Percentiles rank a stretch among this genome's conserved stretches.
These are phyloP conservation scores for Alternaria sp. DNA, from an alignment of 2,329 filamentous ascomycete genomes.

Conservation along the genomic window DNA sequence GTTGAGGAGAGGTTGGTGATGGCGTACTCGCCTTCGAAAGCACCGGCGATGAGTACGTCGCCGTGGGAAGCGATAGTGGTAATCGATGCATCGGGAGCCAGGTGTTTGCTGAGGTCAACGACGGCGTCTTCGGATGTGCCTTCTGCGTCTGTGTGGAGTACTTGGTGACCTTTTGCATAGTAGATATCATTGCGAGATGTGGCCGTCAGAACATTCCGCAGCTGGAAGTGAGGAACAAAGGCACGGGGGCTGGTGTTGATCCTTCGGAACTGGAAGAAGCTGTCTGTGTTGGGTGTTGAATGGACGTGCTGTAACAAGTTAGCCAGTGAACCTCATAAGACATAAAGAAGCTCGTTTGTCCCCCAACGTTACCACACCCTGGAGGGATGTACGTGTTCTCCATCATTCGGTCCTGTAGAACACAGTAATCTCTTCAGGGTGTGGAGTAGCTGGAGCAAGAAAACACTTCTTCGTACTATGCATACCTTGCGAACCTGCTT, in stretches of 20 bases:
- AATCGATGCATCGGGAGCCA: slow-evolving; percentile 52
- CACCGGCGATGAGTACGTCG: slow-evolving; percentile 61
- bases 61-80: slow-evolving; percentile 60
- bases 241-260: slow-evolving; percentile 59
- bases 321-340: slow-evolving; percentile 2
- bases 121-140: slow-evolving; percentile 51
- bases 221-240: slow-evolving; percentile 64
- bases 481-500: slow-evolving; percentile 30
- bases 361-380: neutral
- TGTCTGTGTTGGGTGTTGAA: slow-evolving; percentile 50
- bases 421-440: neutral
- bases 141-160: slow-evolving; percentile 59
- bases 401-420: neutral
- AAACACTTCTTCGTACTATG: neutral
- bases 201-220: slow-evolving; percentile 64
- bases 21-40: slow-evolving; percentile 65
- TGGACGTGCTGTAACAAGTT: slow-evolving; percentile 17
- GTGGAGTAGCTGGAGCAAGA: neutral
- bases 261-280: slow-evolving; percentile 56
- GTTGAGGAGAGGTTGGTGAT: slow-evolving; percentile 52
- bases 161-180: slow-evolving; percentile 57
- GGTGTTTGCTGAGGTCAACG: slow-evolving; percentile 57
- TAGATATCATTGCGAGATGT: slow-evolving; percentile 62
- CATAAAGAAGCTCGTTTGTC: neutral
- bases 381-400: neutral